Base-by-base conservation (phyloP, 2,329 filamentous ascomycete species). In the Pseudocercospora cruenta region DNA sequence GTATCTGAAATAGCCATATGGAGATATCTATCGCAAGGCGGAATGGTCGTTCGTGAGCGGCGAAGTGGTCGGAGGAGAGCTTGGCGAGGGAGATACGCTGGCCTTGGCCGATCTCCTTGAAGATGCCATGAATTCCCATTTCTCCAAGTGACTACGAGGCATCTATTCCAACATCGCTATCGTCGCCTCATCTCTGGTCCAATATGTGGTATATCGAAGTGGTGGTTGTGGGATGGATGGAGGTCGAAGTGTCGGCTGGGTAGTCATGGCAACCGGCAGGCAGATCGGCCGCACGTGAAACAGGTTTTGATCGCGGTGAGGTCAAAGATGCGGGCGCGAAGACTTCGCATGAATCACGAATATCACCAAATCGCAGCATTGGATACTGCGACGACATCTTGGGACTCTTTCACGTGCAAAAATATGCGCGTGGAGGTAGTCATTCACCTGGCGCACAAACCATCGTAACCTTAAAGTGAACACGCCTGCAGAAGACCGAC, bases 1-100 rank as follows among this genome's bases (percentile, higher is more conserved):
- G 93, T 12, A 90, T 90, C 75, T 99, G 95, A 75, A 97, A 98
- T 53, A 97, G 91, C 95, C 95, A 99, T 76, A 99, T 98, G 2
- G 93, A 93, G 72, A 96, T 91, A 77, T 99, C 95, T 70, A 99
- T 91, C 45, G 95, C 95, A 55, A 99, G 84, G 47, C 94, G 90
- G 47, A 98, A 83, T 0, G 94, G 94, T 1, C 90, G 86, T 24
- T 86, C 85, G 10, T 87, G 88, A 62, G 85, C 80, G 73, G 93
- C 87, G 69, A 96, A 87, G 71, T 92, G 90, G 57, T 93, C 87
- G 54, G 93, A 85, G 31, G 94, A 91, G 59, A 98, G 85, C 75
- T 92, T 96, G 36, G 91, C 88, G 9, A 99, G 85, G 19, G 95
- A 90, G 62, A 96, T 84, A 66, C 94, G 87, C 75, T 91, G 85